Evolutionary conservation across 1,284 basidiomycete genomes (phyloP), one percentile per base, ranked within the genome.

Genomic region (Vanrija pseudolonga): DNA sequence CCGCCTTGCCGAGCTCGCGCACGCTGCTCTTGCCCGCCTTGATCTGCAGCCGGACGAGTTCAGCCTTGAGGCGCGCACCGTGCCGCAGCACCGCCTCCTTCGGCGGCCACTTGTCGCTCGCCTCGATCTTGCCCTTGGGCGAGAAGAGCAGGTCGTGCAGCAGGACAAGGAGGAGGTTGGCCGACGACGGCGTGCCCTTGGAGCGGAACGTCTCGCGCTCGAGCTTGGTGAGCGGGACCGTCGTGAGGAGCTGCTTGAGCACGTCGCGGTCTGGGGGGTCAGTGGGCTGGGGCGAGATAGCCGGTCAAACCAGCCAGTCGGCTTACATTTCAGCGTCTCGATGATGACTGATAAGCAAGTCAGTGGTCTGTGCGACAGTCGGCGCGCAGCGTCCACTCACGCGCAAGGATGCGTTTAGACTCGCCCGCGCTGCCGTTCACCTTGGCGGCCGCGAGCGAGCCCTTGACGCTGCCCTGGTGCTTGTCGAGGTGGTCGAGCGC

Each of bases 321-420:
- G 59, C 63, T 79, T 76, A 94, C 92, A 94, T 81, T 94, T 94
- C 45, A 96, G 78, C 1, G 90, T 93, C 78, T 94, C 89, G 50
- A 95, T 92, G 36, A 94, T 84, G 32, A 93, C 82, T 49, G 86
- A 86, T 19, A 32, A 23, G 41, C 47, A 23, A 51, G 39, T 36
- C 26, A 24, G 22, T 15, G 9, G 11, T 19, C n/a, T 44, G 24
- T 38, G n/a, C n/a, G 9, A 18, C 28, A 39, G 26, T 9, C 18
- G 11, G 7, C 7, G 36, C 41, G 18, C 19, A 49, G 66, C 14
- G 32, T 4, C 32, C 32, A 32, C 76, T 64, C 68, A 76, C 68
- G 67, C 46, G 72, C 78, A 47, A 68, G 65, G 26, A 71, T 67
- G 53, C 88, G 81, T 73, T 89, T 91, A 68, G 89, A 83, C 65